Evolutionary conservation across 495 filamentous ascomycete genomes (phyloP).

Genomic region (Hyaloscypha hepaticicola): DNA sequence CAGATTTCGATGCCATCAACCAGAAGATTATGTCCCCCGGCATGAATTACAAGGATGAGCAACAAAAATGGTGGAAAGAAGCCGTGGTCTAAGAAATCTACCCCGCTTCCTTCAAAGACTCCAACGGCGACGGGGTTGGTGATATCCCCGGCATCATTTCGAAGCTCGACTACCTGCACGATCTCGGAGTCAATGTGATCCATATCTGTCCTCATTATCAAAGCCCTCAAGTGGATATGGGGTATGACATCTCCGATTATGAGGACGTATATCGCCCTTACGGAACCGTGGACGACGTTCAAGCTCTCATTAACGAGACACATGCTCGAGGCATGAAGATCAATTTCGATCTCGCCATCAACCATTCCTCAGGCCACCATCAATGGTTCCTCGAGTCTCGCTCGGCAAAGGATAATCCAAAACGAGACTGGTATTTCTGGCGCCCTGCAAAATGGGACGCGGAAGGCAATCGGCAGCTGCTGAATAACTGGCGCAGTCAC

Average conservation of each 20-base stretch:
- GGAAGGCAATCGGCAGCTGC: slow-evolving; percentile 51
- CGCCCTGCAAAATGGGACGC: slow-evolving; percentile 48
- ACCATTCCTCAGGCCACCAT: slow-evolving; percentile 64
- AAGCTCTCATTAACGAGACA: slow-evolving; percentile 53
- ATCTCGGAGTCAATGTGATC: slow-evolving; percentile 61
- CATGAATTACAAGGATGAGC: background rate
- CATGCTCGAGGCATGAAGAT: slow-evolving; percentile 57
- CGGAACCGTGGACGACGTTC: slow-evolving; percentile 62
- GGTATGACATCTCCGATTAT: slow-evolving; percentile 68
- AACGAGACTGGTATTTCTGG: slow-evolving; percentile 65
- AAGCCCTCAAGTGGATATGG: slow-evolving; percentile 60
- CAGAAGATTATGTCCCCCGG: background rate
- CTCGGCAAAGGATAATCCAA: slow-evolving; percentile 49
- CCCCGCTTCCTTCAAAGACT: slow-evolving; percentile 64
- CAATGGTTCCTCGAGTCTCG: slow-evolving; percentile 61
- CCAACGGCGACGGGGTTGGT: slow-evolving; percentile 64
- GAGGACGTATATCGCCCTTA: slow-evolving; percentile 58
- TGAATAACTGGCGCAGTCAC: slow-evolving; percentile 57
- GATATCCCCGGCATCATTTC: slow-evolving; percentile 66
- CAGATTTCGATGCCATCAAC: background rate
- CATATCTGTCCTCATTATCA: slow-evolving; percentile 67
- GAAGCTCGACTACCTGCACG: slow-evolving; percentile 61
- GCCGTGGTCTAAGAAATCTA: slow-evolving; percentile 65
- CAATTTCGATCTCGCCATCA: slow-evolving; percentile 63
- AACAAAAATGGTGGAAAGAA: slow-evolving; percentile 40